Evolutionary conservation across 139 green algal species (phyloP), one percentile per base, ranked within the genome.

Genomic region (Medakamo hakoo): DNA sequence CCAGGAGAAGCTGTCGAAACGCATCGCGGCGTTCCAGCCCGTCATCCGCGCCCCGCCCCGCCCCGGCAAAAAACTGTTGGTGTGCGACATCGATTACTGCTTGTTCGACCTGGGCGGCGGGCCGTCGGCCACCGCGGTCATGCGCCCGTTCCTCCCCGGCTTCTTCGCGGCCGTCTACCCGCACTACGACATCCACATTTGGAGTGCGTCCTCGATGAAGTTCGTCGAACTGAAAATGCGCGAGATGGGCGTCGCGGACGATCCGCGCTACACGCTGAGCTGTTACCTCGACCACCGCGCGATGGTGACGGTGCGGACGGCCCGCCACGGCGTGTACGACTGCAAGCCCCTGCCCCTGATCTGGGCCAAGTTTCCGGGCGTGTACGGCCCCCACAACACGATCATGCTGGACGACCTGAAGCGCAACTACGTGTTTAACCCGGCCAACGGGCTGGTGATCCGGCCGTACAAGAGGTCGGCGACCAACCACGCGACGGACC

Each of bases 31-130:
- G 32, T 62, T 52, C 40, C 9, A 9, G 9, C 40, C 16, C 9
- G 40, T 52, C 9, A 62, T 92, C 5, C 56, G 94, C 21, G 85
- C 90, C 26, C 68, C 78, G 30, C 86, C 90, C 1, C 73, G 90
- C 1, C 58, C 67, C 1, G 91, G 89, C 27, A 95, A 94, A 70
- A 96, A 95, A 75, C 83, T 80, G 30, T 64, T 94, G 0, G 89
- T 97, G 22, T 74, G 95, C 24, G 92, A 98, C 74, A 97, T 98
- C 59, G 89, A 96, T 73, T 95, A 96, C 82, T 95, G 88, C 9
- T 74, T 98, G 14, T 98, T 98, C 71, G 92, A 96, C 66, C 80
- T 95, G 49, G 77, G 79, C 26, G 87, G 73, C 16, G 88, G 88
- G 18, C 92, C 98, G 76, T 68, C 73, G 4, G 80, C 88, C 0